Conservation (phyloP, 495 filamentous ascomycete genomes). For the Physcia stellaris region DNA sequence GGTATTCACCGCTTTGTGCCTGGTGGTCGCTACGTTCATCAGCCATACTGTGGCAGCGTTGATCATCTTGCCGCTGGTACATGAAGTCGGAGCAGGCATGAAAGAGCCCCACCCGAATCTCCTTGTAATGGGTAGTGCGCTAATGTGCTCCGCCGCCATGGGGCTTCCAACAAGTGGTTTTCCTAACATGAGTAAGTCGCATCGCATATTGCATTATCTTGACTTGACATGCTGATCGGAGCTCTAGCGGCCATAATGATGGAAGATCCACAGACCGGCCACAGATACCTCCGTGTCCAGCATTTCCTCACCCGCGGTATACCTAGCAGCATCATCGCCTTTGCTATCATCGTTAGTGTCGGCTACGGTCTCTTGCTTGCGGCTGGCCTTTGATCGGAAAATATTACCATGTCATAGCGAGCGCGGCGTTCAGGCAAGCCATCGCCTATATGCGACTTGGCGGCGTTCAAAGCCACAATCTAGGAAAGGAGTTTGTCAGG, state of each 20-base stretch:
- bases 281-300: slow-evolving; percentile 79
- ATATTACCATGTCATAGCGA: no score
- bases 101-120: slow-evolving; percentile 83
- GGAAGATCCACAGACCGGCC: slow-evolving; percentile 81
- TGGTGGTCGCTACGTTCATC: slow-evolving; percentile 96
- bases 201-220: slow-evolving; percentile 2
- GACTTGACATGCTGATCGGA: slow-evolving; percentile 18
- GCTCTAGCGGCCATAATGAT: slow-evolving; percentile 94
- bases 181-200: slow-evolving; percentile 91
- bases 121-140: slow-evolving; percentile 71
- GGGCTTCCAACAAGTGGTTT: slow-evolving; percentile 90
- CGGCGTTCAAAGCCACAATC: not conserved
- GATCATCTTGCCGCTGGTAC: slow-evolving; percentile 85
- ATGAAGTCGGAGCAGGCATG: slow-evolving; percentile 72
- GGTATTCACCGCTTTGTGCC: slow-evolving; percentile 71
- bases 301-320: slow-evolving; percentile 90
- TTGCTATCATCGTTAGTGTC: slow-evolving; percentile 67
- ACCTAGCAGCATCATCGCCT: slow-evolving; percentile 67
- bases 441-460: not conserved
- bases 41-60: slow-evolving; percentile 92
- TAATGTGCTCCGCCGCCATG: slow-evolving; percentile 68
- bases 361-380: slow-evolving; percentile 55
- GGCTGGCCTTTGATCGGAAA: slow-evolving; percentile 1
- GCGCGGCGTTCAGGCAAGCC: no score
- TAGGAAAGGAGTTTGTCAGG: not conserved